Base-by-base conservation (phyloP, 1,139 yeast species). In the Magnusiomyces magnusii region DNA sequence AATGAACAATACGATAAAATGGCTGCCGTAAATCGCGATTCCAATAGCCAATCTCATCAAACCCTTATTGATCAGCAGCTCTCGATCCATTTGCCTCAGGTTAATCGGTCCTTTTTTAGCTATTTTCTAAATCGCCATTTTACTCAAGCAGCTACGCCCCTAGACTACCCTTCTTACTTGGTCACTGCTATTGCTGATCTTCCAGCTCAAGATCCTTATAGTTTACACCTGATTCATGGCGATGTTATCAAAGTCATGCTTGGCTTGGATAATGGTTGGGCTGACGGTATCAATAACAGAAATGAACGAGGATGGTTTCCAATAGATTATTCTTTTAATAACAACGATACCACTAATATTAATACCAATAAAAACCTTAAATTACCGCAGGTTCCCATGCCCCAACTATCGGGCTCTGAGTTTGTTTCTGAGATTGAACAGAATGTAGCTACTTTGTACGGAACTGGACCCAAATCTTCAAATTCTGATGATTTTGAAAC, bases 191-290 rank as follows among this genome's bases (percentile, higher is more conserved):
- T 19, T 39, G 44, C 17, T 19, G 44, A 39, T 39, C 19, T 15
- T 5, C 44, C 44, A 3, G 19, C 44, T 17, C 44, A 39, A 7
- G 49, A 27, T 9, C 27, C 49, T 21, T 21, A 19, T 44, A 27
- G 49, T 19, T 27, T 44, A 17, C 24, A 9, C n/a, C 24, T 44
- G 21, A 5, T 3, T 23, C 27, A 64, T 31, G 75, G 75, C 62
- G 97, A 91, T 69, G 73, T 87, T 63, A 79, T 83, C 66, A 72
- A 78, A 59, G 75, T 89, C n/a, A 78, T 88, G 28, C 74, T 77
- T 56, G 86, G 83, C 58, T 67, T 71, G 21, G 67, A 68, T 47
- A 68, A 73, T 3, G 76, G 76, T 19, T 73, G 75, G 75, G 73
- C 75, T 75, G 73, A 72, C 57, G 76, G 76, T 23, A 63, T 61